phyloP scores from a whole-genome alignment of 164 flowering plant genomes.

The Saururus chinensis region DNA sequence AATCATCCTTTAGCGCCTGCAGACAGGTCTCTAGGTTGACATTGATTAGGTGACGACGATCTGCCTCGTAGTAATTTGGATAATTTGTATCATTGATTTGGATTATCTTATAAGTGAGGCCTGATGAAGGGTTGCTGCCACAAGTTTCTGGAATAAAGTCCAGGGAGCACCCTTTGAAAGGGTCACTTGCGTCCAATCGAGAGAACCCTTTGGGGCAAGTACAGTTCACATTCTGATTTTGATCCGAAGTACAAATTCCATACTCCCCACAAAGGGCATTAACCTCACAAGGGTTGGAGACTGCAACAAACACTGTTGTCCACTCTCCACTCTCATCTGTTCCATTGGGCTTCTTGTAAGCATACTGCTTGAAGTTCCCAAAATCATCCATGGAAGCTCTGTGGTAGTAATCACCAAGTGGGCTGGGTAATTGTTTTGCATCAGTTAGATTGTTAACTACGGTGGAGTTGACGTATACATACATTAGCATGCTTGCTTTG shows the following conservation, averaged over 20 bases:
- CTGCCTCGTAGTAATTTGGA: constrained; percentile 1
- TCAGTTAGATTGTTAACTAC: background rate
- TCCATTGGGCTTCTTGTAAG: constrained; percentile 7
- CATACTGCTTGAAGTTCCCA: constrained; percentile 20
- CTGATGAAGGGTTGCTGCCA: background rate
- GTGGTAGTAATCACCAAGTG: constrained; percentile 20
- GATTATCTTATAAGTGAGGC: constrained; percentile 4
- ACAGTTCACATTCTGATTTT: constrained; percentile 10
- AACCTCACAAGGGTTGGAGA: constrained; percentile 8
- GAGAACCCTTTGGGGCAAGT: constrained; percentile 13
- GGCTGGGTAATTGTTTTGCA: background rate
- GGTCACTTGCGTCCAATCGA: constrained; percentile 8
- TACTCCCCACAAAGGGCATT: constrained; percentile 16
- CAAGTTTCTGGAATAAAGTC: constrained; percentile 11
- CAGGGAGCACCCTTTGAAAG: constrained; percentile 15
- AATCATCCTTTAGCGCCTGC: constrained; percentile 16
- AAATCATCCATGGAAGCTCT: constrained; percentile 13
- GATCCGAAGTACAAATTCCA: constrained; percentile 11
- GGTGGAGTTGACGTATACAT: background rate
- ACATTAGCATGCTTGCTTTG: constrained; percentile 3
- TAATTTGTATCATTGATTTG: constrained; percentile 13
- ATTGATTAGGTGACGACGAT: constrained; percentile 2
- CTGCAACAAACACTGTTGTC: constrained; percentile 16
- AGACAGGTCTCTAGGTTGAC: constrained; percentile 13
- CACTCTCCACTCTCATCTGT: constrained; percentile 1